Evolutionary conservation across 345 rosid species (phyloP), one percentile per base, ranked within the genome.

Genomic region (Cardamine chenopodiifolia): DNA sequence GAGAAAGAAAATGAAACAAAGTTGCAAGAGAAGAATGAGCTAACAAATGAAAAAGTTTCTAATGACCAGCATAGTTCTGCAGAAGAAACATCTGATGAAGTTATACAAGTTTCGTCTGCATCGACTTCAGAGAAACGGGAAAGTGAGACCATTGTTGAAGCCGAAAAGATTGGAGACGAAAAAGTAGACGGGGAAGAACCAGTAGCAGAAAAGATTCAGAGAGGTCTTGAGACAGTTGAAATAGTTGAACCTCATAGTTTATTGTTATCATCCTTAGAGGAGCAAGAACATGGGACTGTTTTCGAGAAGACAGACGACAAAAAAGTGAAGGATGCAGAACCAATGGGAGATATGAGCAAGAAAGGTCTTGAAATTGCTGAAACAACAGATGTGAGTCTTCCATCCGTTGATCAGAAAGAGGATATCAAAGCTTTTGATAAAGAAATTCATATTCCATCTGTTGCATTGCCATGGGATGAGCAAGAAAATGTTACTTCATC

Each of bases 201-300:
- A 54, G 73, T 31, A 78, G 70, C 29, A 32, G 70, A 72, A 1
- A 47, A 71, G 37, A 61, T 40, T 26, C 59, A 66, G 58, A 62
- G 12, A 52, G 26, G 2, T 52, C 1, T 26, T 72, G 73, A 40
- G 35, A 15, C 45, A 15, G 37, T 8, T 7, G 70, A 72, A 48
- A 34, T 3, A 54, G 26, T 35, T 32, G 72, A 66, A 37, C 67
- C 71, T 57, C 66, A 34, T 2, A 75, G 57, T 49, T 68, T 61
- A 48, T n/a, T 68, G 2, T 2, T 2, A 23, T 23, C 25, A 23
- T 23, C 25, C 2, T 23, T 2, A 23, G 25, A 23, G 2, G 25
- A 23, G 6, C 22, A 56, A 47, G 56, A 56, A 10, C 61, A 71
- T 29, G 34, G 0, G 9, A 14, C 37, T 69, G 52, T 31, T 50